Evolutionary conservation across 306 rosid genomes (phyloP).

Genomic region (Vachellia collinsii): DNA sequence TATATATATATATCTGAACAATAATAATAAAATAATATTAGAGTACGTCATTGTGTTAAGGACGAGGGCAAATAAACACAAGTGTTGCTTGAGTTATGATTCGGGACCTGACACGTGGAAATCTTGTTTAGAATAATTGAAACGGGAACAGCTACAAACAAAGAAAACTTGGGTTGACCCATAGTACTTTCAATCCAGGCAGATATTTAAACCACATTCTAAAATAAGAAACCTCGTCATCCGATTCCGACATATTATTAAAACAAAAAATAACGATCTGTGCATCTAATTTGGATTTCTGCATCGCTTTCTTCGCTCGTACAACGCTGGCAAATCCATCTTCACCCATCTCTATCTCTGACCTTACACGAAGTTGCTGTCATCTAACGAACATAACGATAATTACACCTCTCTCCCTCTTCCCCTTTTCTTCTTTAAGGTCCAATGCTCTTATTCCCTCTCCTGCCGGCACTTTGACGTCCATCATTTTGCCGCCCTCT

Average conservation of each 20-base stretch:
- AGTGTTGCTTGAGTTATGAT: too few species aligned
- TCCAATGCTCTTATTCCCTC: constrained; percentile 16
- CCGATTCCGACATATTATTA: neutral
- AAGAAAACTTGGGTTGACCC: neutral
- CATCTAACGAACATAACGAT: constrained; percentile 38
- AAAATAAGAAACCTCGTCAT: neutral
- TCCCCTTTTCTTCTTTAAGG: constrained; percentile 34
- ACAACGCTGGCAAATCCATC: constrained; percentile 32
- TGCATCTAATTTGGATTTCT: neutral
- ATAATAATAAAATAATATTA: too few species aligned
- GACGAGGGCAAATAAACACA: too few species aligned
- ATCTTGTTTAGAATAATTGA: neutral
- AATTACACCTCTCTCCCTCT: neutral
- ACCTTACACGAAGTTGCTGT: constrained; percentile 39
- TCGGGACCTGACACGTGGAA: too few species aligned
- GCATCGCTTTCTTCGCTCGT: constrained; percentile 45
- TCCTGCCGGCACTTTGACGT: constrained; percentile 43
- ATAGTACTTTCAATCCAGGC: neutral
- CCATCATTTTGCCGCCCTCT: neutral
- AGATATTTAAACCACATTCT: neutral
- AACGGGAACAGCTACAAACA: neutral
- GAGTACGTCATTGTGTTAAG: too few species aligned
- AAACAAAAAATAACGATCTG: neutral
- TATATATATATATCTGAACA: too few species aligned
- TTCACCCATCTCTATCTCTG: constrained; percentile 9